A percentile compares a stretch with the other conserved stretches of the same genome.
These are phyloP conservation scores for Agaricus blazei DNA, from an alignment of 768 basidiomycete genomes.

Conservation along the genomic window DNA sequence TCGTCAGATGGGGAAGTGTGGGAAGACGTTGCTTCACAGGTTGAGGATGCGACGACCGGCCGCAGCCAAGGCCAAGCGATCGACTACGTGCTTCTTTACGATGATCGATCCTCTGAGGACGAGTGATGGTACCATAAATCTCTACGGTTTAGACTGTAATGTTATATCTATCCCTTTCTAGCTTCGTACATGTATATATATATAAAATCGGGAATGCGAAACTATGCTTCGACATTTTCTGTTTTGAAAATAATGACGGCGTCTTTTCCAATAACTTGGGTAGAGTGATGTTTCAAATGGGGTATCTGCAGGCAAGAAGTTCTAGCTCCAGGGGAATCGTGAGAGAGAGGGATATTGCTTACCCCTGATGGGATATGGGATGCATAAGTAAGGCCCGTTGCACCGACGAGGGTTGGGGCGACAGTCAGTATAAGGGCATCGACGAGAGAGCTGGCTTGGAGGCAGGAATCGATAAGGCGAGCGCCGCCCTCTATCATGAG, in stretches of 20 bases:
- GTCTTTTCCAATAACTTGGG: constrained; percentile 31
- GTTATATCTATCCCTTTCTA: not conserved
- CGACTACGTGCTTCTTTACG: constrained; percentile 73
- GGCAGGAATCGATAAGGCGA: constrained; percentile 70
- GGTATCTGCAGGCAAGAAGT: constrained; percentile 12
- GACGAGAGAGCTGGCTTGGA: constrained; percentile 38
- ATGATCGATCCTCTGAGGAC: constrained; percentile 30
- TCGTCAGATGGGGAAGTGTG: constrained; percentile 54
- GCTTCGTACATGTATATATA: not conserved
- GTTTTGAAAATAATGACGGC: constrained; percentile 22
- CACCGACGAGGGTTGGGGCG: constrained; percentile 81
- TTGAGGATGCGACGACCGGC: constrained; percentile 17
- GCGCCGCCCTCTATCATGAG: constrained; percentile 98
- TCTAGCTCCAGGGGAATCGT: not conserved
- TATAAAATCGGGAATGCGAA: not conserved
- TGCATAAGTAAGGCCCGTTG: constrained; percentile 56
- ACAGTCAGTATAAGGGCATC: constrained; percentile 82
- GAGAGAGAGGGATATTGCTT: not conserved
- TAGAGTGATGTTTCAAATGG: constrained; percentile 22
- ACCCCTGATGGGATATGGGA: not conserved
- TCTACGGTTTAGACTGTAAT: not conserved
- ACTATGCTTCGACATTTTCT: not conserved
- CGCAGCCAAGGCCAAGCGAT: constrained; percentile 21
- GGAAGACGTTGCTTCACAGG: constrained; percentile 48
- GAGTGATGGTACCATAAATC: not conserved